A percentile compares a stretch with the other conserved stretches of the same genome.
phyloP scores from a whole-genome alignment of 2,329 filamentous ascomycete species.

The Cryoendolithus antarcticus region DNA sequence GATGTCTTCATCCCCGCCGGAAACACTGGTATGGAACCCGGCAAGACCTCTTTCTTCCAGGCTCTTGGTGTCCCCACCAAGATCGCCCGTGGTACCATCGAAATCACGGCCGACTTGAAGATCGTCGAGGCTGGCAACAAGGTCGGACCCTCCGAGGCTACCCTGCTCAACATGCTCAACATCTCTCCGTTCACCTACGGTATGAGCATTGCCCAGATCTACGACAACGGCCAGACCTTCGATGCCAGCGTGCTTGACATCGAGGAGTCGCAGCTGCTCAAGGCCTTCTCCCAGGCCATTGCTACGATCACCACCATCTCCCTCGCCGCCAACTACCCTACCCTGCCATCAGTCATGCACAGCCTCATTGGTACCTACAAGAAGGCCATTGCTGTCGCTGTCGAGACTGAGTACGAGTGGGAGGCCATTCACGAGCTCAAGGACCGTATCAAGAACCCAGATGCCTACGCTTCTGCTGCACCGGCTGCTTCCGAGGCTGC shows the following conservation, averaged over 20 bases:
- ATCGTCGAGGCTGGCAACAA: conserved; percentile 85
- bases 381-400: conserved; percentile 80
- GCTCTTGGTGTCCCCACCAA: conserved; percentile 99
- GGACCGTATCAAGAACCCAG: conserved; percentile 98
- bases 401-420: conserved; percentile 88
- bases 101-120: conserved; percentile 97
- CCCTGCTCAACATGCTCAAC: conserved; percentile 98
- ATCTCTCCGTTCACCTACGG: conserved; percentile 99
- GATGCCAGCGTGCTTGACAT: conserved; percentile 77
- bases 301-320: conserved; percentile 81
- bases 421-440: conserved; percentile 94
- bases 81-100: conserved; percentile 99
- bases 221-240: conserved; percentile 95
- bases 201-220: conserved; percentile 92
- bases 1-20: conserved; percentile 95
- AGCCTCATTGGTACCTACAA: conserved; percentile 96
- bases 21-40: conserved; percentile 99
- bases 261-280: conserved; percentile 84
- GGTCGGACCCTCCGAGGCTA: conserved; percentile 98
- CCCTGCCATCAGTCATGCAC: conserved; percentile 91
- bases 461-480: conserved; percentile 78
- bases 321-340: conserved; percentile 88
- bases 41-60: conserved; percentile 99
- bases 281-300: conserved; percentile 68
- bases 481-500: conserved; percentile 47